phyloP scores from a whole-genome alignment of 2,329 filamentous ascomycete species.

The Chrysoporthe cubensis region DNA sequence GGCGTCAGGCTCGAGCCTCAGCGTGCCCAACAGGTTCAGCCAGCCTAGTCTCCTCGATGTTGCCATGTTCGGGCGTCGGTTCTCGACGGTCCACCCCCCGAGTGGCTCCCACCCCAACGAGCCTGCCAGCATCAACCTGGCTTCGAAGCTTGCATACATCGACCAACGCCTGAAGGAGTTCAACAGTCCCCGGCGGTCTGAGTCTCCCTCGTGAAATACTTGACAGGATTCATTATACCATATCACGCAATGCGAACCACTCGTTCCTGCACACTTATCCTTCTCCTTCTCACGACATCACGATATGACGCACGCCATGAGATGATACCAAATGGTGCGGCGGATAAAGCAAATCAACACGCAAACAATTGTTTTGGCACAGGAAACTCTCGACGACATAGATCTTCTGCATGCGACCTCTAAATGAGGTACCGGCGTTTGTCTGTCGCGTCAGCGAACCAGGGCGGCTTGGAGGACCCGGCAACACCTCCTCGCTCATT shows the following conservation, averaged over 20 bases:
- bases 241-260: background rate
- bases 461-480: background rate
- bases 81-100: constrained; percentile 60
- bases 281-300: constrained; percentile 24
- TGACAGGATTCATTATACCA: background rate
- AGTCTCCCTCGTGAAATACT: constrained; percentile 51
- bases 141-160: constrained; percentile 59
- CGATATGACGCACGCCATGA: constrained; percentile 10
- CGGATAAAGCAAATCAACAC: constrained; percentile 16
- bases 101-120: constrained; percentile 39
- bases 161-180: constrained; percentile 62
- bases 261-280: constrained; percentile 31
- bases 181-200: constrained; percentile 52
- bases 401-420: background rate
- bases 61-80: constrained; percentile 53
- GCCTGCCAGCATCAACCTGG: constrained; percentile 49
- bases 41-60: constrained; percentile 51
- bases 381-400: background rate
- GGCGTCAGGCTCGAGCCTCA: constrained; percentile 55
- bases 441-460: background rate
- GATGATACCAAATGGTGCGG: constrained; percentile 13
- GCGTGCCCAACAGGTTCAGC: constrained; percentile 62
- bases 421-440: constrained; percentile 1
- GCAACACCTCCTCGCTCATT: background rate
- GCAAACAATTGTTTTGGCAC: constrained; percentile 8